Evolutionary conservation across 148 eudicot genomes (phyloP).

Genomic region (Rhododendron vialii): DNA sequence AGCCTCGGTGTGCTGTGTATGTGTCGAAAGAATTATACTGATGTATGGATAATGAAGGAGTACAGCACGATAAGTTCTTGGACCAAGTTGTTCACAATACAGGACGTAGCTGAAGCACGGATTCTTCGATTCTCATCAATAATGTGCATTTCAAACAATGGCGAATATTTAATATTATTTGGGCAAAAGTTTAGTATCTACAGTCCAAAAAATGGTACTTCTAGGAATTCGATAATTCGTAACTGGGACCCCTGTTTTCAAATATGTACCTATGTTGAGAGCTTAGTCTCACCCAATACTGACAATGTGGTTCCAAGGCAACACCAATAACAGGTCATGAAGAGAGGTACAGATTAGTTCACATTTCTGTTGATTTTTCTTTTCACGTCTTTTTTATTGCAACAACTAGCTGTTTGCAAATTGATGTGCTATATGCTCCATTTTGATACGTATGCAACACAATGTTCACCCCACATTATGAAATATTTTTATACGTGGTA

Average conservation of each 20-base stretch:
- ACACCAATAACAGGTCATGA: background rate
- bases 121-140: background rate
- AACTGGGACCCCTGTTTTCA: slow-evolving; percentile 11
- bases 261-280: slow-evolving; percentile 20
- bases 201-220: slow-evolving; percentile 1
- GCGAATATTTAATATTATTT: slow-evolving; percentile 22
- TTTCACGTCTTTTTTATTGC: background rate
- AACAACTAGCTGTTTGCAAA: background rate
- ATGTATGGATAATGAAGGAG: slow-evolving; percentile 44
- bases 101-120: slow-evolving; percentile 12
- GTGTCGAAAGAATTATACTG: slow-evolving; percentile 1
- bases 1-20: slow-evolving; percentile 23
- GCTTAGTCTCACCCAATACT: slow-evolving; percentile 19
- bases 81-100: slow-evolving; percentile 30
- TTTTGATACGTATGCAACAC: background rate
- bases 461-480: background rate
- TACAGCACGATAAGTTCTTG: slow-evolving; percentile 40
- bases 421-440: background rate
- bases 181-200: background rate
- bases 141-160: slow-evolving; percentile 11
- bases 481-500: background rate
- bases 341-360: background rate
- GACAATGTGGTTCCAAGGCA: background rate
- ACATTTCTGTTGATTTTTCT: background rate
- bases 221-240: slow-evolving; percentile 1